phyloP scores from a whole-genome alignment of 805 yeast species.

The Zygotorulaspora sp. region DNA sequence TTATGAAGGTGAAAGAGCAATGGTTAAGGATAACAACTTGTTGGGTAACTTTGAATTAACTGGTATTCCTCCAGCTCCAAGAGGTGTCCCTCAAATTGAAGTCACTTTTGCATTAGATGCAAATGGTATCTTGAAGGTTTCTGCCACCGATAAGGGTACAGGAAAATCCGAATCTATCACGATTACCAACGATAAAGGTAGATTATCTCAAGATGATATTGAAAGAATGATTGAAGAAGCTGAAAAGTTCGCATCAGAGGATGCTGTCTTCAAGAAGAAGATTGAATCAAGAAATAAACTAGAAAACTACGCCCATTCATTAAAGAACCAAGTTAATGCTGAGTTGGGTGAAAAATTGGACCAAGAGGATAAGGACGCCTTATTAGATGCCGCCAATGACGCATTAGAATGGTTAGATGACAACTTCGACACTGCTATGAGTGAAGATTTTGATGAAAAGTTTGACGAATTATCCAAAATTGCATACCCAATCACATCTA shows the following conservation, averaged over 20 bases:
- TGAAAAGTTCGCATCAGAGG: constrained; percentile 90
- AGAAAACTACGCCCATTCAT: constrained; percentile 82
- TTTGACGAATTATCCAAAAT: constrained; percentile 72
- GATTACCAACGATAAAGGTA: constrained; percentile 89
- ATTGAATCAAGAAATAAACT: constrained; percentile 83
- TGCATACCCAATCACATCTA: constrained; percentile 90
- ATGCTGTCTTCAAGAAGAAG: constrained; percentile 74
- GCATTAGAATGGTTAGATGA: constrained; percentile 85
- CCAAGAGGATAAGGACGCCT: constrained; percentile 86
- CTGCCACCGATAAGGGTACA: constrained; percentile 91
- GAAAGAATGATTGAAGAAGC: constrained; percentile 98
- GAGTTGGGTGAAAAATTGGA: constrained; percentile 70
- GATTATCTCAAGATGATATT: constrained; percentile 88
- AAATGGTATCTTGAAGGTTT: constrained; percentile 93
- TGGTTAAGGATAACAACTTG: constrained; percentile 90
- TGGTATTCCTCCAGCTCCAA: constrained; percentile 98
- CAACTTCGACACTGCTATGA: constrained; percentile 77
- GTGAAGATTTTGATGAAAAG: constrained; percentile 92
- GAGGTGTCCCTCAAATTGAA: constrained; percentile 98
- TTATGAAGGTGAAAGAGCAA: constrained; percentile 93
- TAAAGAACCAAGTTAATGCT: constrained; percentile 66
- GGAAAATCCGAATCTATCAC: constrained; percentile 90
- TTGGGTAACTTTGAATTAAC: constrained; percentile 95
- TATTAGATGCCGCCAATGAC: constrained; percentile 83
- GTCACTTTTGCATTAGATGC: constrained; percentile 97